phyloP scores from a whole-genome alignment of 306 rosid species.

The Hippophae tibetana region DNA sequence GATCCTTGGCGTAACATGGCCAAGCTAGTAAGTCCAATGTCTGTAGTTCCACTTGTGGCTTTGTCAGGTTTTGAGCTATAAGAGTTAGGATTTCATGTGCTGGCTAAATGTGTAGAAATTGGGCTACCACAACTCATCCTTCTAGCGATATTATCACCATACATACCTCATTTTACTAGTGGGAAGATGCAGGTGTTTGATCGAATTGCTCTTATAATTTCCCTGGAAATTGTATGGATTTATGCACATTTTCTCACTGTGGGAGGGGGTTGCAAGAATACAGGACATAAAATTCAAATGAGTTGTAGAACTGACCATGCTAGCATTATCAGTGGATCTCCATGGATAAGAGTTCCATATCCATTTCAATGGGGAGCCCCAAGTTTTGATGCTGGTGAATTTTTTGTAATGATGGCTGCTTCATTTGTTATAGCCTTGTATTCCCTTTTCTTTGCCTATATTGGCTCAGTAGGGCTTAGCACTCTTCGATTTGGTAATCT shows the following conservation, averaged over 20 bases:
- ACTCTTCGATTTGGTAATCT: constrained; percentile 86
- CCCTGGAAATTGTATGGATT: constrained; percentile 76
- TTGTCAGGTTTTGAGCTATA: too few relatives aligned
- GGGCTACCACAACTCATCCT: too few relatives aligned
- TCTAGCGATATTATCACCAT: too few relatives aligned
- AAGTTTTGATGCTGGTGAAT: constrained; percentile 38
- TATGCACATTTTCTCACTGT: constrained; percentile 82
- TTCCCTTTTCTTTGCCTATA: constrained; percentile 92
- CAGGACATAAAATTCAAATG: constrained; percentile 37
- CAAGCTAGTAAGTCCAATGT: constrained; percentile 21
- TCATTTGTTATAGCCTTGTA: constrained; percentile 80
- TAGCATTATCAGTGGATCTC: constrained; percentile 69
- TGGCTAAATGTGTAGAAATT: too few relatives aligned
- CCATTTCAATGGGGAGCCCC: constrained; percentile 94
- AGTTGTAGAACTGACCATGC: constrained; percentile 92
- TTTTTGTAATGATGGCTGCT: constrained; percentile 97
- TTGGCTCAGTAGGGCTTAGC: constrained; percentile 80
- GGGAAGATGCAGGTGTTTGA: constrained; percentile 44
- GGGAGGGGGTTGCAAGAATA: constrained; percentile 77
- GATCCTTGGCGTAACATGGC: constrained; percentile 97
- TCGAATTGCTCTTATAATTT: constrained; percentile 78
- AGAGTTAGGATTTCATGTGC: too few relatives aligned
- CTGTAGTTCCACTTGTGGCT: too few relatives aligned
- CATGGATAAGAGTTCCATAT: constrained; percentile 90
- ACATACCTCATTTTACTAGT: constrained; percentile 30